These are phyloP conservation scores for Groenewaldozyma auringiensis DNA, from an alignment of 1,139 yeast genomes.

Conservation along the genomic window DNA sequence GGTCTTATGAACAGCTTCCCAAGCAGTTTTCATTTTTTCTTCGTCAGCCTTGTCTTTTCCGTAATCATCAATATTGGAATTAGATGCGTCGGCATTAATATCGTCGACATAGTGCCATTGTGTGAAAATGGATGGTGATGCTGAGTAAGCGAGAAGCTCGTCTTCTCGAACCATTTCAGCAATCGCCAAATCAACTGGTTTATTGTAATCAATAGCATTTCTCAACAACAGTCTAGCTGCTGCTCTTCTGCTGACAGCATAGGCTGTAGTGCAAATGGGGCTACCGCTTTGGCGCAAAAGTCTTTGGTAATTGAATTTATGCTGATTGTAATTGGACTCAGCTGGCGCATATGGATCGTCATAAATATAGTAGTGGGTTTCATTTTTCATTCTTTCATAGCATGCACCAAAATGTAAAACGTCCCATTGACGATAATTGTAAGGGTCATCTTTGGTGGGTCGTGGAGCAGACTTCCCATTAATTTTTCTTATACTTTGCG, in stretches of 20 bases:
- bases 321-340: conserved; percentile 4
- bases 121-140: conserved; percentile 13
- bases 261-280: conserved; percentile 17
- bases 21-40: background rate
- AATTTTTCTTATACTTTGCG: background rate
- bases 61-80: conserved; percentile 12
- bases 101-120: conserved; percentile 16
- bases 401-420: conserved; percentile 10
- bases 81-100: conserved; percentile 14
- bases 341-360: conserved; percentile 12
- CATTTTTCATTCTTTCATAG: conserved; percentile 2
- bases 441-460: conserved; percentile 11
- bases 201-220: conserved; percentile 11
- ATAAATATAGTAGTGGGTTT: conserved; percentile 6
- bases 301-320: conserved; percentile 9
- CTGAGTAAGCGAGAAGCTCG: conserved; percentile 10
- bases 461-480: background rate
- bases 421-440: conserved; percentile 11
- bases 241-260: conserved; percentile 15
- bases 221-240: conserved; percentile 16
- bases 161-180: conserved; percentile 9
- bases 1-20: conserved; percentile 5
- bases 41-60: background rate
- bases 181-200: conserved; percentile 16
- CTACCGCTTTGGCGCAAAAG: conserved; percentile 10